Evolutionary conservation across 345 rosid species (phyloP), one percentile per base, ranked within the genome.

Genomic region (Brassica carinata): DNA sequence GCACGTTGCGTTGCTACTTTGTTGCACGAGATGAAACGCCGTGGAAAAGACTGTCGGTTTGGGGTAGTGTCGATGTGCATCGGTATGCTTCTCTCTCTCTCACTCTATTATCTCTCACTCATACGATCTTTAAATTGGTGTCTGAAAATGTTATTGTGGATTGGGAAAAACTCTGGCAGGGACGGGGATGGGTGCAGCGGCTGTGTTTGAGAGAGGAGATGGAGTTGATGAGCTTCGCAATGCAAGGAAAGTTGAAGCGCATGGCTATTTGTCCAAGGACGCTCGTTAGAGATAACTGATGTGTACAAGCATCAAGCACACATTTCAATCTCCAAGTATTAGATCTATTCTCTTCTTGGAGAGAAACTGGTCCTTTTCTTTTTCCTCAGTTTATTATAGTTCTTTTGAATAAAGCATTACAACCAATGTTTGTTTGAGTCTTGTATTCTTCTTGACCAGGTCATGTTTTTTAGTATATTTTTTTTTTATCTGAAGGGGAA

Each of bases 171-270:
- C 45, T 6, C 0, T 75, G 72, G 82, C 93, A 91, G 99, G 99
- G 76, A 89, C 97, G 0, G 99, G 99, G 7, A 96, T 96, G 99
- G 99, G 99, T 18, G 99, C 98, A 53, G 99, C 99, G 0, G 99
- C 98, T 9, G 98, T 96, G 69, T 87, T 96, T 71, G 99, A 96
- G 81, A 89, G 97, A 67, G 98, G 98, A 26, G 99, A 89, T 55
- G 67, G 72, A n/a, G 83, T 74, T 1, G 98, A 94, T 77, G 97
- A 94, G 73, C 90, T 92, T 11, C 76, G 89, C 87, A 96, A 96
- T 67, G 97, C 86, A 11, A 85, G 92, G 73, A 88, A 82, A 80
- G 89, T 87, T 0, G 88, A 81, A 77, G 26, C 78, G 8, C 80
- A 82, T 63, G 51, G 30, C 40, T 85, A 85, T 77, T 78, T 94